Base-by-base conservation (phyloP, 805 yeast genomes). In the Candida quercuum region DNA sequence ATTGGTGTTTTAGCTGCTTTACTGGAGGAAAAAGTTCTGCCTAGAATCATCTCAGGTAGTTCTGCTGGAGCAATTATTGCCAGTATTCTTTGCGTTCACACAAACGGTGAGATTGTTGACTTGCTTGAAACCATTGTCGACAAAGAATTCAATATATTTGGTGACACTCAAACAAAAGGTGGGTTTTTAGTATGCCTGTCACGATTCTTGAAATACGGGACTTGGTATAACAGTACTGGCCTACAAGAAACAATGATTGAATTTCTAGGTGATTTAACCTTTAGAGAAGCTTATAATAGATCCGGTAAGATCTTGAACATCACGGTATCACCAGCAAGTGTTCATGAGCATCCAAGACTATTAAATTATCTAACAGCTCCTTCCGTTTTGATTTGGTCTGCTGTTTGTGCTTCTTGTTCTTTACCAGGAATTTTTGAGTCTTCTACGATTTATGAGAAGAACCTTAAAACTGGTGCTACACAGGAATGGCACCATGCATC, bases 21-120 rank as follows among this genome's bases (percentile, higher is more conserved):
- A 22, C 62, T 82, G 28, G 93, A 86, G 48, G 71, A 74, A 36
- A 79, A 82, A 37, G 64, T 88, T 17, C 64, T 91, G 18, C 99
- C 99, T 0, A 72, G 84, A 34, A 85, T 93, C 26, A 77, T 93
- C 13, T 84, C 95, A 33, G 99, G 99, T 1, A 84, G 95, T 12
- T 86, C 96, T 18, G 95, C 97, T 0, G 99, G 99, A 14, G 88
- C 96, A 2, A 89, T 93, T 36, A 81, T 93, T 33, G 97, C 98
- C 15, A 76, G 95, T 34, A 77, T 93, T 14, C 67, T 93, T 33
- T 87, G 96, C 53, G 81, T 85, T 14, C 86, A 83, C 53, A 74
- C 81, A 9, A 80, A 79, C 40, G 84, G 78, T 23, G 97, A 89
- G 58, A 68, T 80, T 2, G 58, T 68, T 15, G 70, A 61, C 6